Percentiles rank a stretch among this genome's conserved stretches.
These are phyloP conservation scores for Platanthera zijinensis DNA, from an alignment of 106 monocot species.

Conservation along the genomic window DNA sequence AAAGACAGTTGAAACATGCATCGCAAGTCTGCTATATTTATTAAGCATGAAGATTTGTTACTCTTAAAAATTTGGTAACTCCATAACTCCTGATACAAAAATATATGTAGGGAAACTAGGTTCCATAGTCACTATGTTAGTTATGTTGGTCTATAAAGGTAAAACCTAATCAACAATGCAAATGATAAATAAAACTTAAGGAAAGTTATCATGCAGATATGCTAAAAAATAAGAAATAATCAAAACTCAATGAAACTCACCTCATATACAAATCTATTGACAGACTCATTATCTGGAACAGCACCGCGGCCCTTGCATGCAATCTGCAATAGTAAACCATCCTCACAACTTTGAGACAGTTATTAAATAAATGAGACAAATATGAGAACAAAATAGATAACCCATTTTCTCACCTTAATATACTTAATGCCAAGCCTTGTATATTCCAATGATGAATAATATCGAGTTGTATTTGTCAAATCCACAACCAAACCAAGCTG, in stretches of 20 bases:
- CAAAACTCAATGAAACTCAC: conserved; percentile 22
- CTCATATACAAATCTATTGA: conserved; percentile 72
- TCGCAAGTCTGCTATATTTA: not conserved
- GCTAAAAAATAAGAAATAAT: not conserved
- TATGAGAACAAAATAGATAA: not conserved
- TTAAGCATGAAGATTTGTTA: not conserved
- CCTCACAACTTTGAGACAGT: not conserved
- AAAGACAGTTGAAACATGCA: not conserved
- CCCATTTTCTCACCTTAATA: conserved; percentile 52
- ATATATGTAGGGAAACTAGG: not conserved
- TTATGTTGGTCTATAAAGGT: not conserved
- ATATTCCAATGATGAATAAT: conserved; percentile 75
- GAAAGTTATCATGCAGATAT: not conserved
- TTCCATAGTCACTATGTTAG: not conserved
- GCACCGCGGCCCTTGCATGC: conserved; percentile 87
- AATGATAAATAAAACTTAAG: not conserved
- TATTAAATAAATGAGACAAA: not conserved
- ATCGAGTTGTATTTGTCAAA: conserved; percentile 86
- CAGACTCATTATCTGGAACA: conserved; percentile 88
- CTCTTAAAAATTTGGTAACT: not conserved
- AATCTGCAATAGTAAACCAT: conserved; percentile 40
- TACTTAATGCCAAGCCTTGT: conserved; percentile 80
- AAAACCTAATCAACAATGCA: not conserved
- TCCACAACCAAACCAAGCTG: conserved; percentile 93
- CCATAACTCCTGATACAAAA: not conserved